Conservation (phyloP, 2,329 filamentous ascomycete genomes). For the Xylariaceae sp. region DNA sequence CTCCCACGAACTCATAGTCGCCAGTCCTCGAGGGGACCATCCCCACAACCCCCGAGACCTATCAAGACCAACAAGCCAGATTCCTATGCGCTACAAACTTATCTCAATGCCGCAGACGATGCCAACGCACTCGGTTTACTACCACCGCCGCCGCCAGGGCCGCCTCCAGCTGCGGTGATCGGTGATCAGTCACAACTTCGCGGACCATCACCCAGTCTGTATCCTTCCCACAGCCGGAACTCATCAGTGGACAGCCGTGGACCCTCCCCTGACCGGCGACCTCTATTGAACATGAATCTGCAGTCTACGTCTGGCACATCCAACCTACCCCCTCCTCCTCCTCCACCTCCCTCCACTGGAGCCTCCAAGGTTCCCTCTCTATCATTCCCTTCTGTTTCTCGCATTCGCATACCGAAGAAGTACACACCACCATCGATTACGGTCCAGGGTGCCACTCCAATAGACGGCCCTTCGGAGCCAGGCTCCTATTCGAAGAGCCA, state of each 20-base stretch:
- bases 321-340: slow-evolving; percentile 8
- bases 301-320: background rate
- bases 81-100: slow-evolving; percentile 46
- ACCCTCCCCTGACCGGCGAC: slow-evolving; percentile 28
- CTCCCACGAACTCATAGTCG: slow-evolving; percentile 48
- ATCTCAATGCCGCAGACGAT: slow-evolving; percentile 45
- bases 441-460: slow-evolving; percentile 40
- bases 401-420: slow-evolving; percentile 50
- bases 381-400: slow-evolving; percentile 47
- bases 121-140: slow-evolving; percentile 10
- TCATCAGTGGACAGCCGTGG: slow-evolving; percentile 28
- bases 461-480: slow-evolving; percentile 23
- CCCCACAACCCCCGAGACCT: slow-evolving; percentile 28
- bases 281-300: slow-evolving; percentile 9
- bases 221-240: slow-evolving; percentile 21
- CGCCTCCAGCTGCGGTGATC: slow-evolving; percentile 21
- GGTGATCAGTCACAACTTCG: slow-evolving; percentile 15
- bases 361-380: slow-evolving; percentile 45
- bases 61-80: slow-evolving; percentile 36
- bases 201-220: slow-evolving; percentile 18
- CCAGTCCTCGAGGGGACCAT: slow-evolving; percentile 25
- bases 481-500: background rate
- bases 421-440: slow-evolving; percentile 49
- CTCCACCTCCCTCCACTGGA: slow-evolving; percentile 26
- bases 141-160: slow-evolving; percentile 31